These are phyloP conservation scores for Cyamopsis tetragonoloba DNA, from an alignment of 306 rosid genomes.

Conservation along the genomic window DNA sequence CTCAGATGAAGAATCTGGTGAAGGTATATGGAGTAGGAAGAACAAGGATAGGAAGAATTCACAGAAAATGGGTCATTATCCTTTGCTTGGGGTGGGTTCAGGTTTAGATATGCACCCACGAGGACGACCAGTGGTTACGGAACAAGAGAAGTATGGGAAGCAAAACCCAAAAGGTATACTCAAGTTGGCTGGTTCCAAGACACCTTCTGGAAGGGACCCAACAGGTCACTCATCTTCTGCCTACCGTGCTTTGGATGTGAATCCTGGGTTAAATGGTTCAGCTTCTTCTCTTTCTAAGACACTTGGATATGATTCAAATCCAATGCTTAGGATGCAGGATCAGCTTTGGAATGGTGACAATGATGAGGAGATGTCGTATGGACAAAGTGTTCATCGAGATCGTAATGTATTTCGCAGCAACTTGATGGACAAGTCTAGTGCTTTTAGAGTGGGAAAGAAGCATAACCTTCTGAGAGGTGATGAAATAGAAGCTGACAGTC, in stretches of 20 bases:
- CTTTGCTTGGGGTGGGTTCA: conserved; percentile 48
- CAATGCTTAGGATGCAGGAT: conserved; percentile 52
- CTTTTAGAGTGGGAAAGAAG: conserved; percentile 58
- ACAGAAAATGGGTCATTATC: conserved; percentile 42
- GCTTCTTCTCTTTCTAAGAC: conserved; percentile 47
- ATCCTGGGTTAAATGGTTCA: conserved; percentile 54
- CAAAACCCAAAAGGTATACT: conserved; percentile 73
- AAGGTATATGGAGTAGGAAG: conserved; percentile 51
- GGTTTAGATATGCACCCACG: conserved; percentile 45
- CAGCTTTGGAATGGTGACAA: conserved; percentile 45
- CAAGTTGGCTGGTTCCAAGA: conserved; percentile 64
- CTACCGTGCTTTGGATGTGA: conserved; percentile 56
- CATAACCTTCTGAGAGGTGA: conserved; percentile 52
- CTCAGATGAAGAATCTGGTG: conserved; percentile 72
- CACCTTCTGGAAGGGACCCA: conserved; percentile 44
- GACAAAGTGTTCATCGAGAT: conserved; percentile 42
- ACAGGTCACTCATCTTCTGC: conserved; percentile 35
- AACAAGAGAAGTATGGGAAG: conserved; percentile 54
- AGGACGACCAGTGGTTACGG: conserved; percentile 34
- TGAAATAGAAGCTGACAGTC: conserved; percentile 41
- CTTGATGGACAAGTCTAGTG: conserved; percentile 52
- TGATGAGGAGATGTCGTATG: conserved; percentile 56
- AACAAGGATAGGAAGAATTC: conserved; percentile 53
- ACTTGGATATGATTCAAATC: conserved; percentile 49
- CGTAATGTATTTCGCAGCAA: conserved; percentile 35